These are phyloP conservation scores for Lachancea lanzarotensis DNA, from an alignment of 805 yeast species.

Conservation along the genomic window DNA sequence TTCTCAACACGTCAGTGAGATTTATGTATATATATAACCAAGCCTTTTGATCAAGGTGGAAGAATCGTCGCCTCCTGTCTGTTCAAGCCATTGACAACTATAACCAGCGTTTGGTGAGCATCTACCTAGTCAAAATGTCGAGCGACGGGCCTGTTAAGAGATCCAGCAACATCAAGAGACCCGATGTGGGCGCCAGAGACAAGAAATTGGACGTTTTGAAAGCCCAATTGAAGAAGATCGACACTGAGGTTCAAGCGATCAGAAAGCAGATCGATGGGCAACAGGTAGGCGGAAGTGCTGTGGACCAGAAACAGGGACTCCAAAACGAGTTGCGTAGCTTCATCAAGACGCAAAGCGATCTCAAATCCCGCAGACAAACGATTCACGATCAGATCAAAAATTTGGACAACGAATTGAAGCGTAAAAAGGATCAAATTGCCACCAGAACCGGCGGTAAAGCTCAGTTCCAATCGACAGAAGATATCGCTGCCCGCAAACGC, in stretches of 20 bases:
- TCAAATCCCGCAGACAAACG: constrained; percentile 40
- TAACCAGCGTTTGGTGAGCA: constrained; percentile 5
- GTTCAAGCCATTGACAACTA: background rate
- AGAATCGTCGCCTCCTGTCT: background rate
- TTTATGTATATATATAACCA: background rate
- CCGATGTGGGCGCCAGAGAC: constrained; percentile 62
- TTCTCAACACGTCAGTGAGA: constrained; percentile 3
- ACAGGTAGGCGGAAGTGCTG: constrained; percentile 41
- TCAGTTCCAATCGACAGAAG: constrained; percentile 59
- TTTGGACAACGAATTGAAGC: constrained; percentile 64
- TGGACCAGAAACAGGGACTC: constrained; percentile 49
- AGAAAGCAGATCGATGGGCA: constrained; percentile 48
- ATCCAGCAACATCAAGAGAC: constrained; percentile 48
- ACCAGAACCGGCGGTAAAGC: constrained; percentile 40
- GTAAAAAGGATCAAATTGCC: constrained; percentile 68
- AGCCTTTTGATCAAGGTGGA: background rate
- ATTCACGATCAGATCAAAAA: constrained; percentile 61
- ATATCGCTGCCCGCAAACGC: constrained; percentile 59
- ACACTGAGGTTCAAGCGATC: constrained; percentile 45
- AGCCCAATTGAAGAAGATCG: constrained; percentile 58
- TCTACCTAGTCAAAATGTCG: constrained; percentile 3
- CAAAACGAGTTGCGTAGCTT: constrained; percentile 41
- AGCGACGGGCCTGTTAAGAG: constrained; percentile 4
- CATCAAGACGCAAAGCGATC: constrained; percentile 41
- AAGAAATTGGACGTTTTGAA: constrained; percentile 48